Base-by-base conservation (phyloP, 768 basidiomycete genomes). In the Chalciporus pseudorubinellus region DNA sequence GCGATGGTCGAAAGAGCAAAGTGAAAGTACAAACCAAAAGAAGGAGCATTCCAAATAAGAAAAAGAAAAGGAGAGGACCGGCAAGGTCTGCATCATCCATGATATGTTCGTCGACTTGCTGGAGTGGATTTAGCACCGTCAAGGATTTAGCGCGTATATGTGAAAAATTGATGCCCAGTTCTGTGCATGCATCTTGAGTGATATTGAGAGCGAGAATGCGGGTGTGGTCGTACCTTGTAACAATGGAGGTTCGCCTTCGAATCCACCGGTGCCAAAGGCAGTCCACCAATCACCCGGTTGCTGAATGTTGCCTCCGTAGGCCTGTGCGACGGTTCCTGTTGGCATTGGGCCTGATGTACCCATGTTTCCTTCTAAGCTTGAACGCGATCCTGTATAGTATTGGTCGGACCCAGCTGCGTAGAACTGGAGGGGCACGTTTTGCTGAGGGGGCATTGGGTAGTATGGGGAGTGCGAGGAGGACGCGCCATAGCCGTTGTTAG, bases 81-180 rank as follows among this genome's bases (percentile, higher is more conserved):
- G 95, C 94, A 26, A 99, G 79, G 72, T 99, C 97, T 19, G 95
- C 95, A 61, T 99, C 97, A 70, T 99, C 97, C 97, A 99, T 99
- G 53, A 99, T 98, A 51, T 81, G 87, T 56, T 88, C 90, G 55
- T 97, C 87, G 28, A 95, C 82, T 44, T 76, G 77, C 51, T 82
- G 79, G 19, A 98, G 74, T 4, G 97, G 97, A 63, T 99, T 98
- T 45, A 99, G 82, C 8, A 98, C 97, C 0, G 97, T 94, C 71
- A 95, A 71, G 20, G 94, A 91, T 75, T 98, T 99, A 50, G 82
- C 85, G 31, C 88, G 82, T 71, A 99, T 98, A 67, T 99, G 97
- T 31, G 85, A 83, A 59, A 98, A 97, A 73, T 99, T 98, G 68
- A 99, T 95, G 36, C 97, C 97, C 31, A 99, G 84, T 68, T 98